Evolutionary conservation across 2,329 filamentous ascomycete genomes (phyloP).

Genomic region (Triangularia verruculosa): DNA sequence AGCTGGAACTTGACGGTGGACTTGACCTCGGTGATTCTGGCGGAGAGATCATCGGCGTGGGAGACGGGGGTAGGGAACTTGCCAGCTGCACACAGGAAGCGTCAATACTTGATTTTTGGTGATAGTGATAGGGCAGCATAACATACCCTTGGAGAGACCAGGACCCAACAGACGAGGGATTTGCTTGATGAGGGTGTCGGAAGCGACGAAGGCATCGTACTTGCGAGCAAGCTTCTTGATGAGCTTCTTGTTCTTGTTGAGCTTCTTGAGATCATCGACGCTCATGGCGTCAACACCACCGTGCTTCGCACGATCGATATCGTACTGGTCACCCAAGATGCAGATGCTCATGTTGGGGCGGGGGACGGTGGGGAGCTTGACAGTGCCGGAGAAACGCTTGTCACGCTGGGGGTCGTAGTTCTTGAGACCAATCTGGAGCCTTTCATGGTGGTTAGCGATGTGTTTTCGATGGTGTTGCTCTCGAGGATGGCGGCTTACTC

Average conservation of each 20-base stretch:
- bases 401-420: conserved; percentile 99
- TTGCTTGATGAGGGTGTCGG: conserved; percentile 98
- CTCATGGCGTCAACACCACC: conserved; percentile 98
- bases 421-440: conserved; percentile 79
- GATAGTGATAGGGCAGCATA: background rate
- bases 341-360: conserved; percentile 89
- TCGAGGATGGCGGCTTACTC: conserved; percentile 37
- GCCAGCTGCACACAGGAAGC: conserved; percentile 62
- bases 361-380: conserved; percentile 88
- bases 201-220: conserved; percentile 99
- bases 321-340: conserved; percentile 77
- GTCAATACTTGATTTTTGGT: conserved; percentile 28
- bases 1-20: conserved; percentile 99
- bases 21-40: conserved; percentile 99
- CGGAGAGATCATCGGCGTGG: conserved; percentile 87
- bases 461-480: background rate
- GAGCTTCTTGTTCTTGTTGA: conserved; percentile 99
- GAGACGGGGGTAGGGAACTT: conserved; percentile 99
- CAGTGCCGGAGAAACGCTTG: conserved; percentile 99
- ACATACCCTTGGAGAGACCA: conserved; percentile 92
- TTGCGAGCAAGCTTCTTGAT: conserved; percentile 99
- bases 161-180: conserved; percentile 99
- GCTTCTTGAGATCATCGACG: conserved; percentile 98
- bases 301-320: conserved; percentile 99
- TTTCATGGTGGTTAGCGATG: conserved; percentile 16